phyloP scores from a whole-genome alignment of 768 basidiomycete species.

The Tulasnella sp. region DNA sequence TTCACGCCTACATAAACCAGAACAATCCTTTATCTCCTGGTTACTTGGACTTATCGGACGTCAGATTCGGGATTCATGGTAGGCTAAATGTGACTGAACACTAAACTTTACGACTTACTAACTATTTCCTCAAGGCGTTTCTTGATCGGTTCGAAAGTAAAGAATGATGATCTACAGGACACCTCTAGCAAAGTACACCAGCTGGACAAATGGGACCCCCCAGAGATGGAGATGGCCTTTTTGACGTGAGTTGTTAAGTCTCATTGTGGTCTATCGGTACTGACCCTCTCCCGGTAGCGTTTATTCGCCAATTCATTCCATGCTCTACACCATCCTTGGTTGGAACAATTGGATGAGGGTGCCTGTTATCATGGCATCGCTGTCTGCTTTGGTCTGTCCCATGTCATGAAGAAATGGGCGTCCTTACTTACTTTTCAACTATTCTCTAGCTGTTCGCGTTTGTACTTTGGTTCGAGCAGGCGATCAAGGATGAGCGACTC shows the following conservation, averaged over 20 bases:
- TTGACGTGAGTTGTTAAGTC: conserved; percentile 35
- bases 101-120: not conserved
- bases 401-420: not conserved
- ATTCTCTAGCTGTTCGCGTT: conserved; percentile 41
- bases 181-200: conserved; percentile 54
- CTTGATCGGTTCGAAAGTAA: conserved; percentile 44
- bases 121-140: conserved; percentile 31
- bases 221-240: conserved; percentile 58
- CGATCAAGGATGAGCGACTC: conserved; percentile 67
- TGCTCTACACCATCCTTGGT: conserved; percentile 48
- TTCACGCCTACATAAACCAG: not conserved
- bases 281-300: conserved; percentile 31
- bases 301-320: conserved; percentile 69
- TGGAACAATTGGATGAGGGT: conserved; percentile 67
- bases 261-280: not conserved
- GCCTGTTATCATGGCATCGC: conserved; percentile 55
- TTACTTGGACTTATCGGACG: not conserved
- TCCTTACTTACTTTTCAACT: not conserved
- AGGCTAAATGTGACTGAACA: conserved; percentile 25
- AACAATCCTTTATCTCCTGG: not conserved
- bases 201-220: conserved; percentile 70
- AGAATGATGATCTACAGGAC: conserved; percentile 31
- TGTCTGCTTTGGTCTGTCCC: conserved; percentile 54
- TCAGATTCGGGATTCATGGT: conserved; percentile 4
- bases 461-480: conserved; percentile 48